Evolutionary conservation across 108 stramenopile genomes (phyloP).

Genomic region (Fragilaria crotonensis): DNA sequence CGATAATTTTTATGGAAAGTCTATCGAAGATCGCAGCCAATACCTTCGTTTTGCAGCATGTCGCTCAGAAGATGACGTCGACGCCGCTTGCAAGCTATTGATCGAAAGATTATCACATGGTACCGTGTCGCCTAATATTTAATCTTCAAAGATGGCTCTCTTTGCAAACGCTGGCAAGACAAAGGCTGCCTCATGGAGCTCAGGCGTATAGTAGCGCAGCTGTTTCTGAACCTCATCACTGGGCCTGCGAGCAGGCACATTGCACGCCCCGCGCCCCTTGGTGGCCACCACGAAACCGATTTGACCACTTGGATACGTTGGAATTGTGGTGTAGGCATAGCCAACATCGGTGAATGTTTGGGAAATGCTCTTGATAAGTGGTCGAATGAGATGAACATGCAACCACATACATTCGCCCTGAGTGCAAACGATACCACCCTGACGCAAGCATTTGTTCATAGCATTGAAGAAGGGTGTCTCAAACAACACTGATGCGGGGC

Average conservation of each 20-base stretch:
- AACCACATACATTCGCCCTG: slow-evolving; percentile 98
- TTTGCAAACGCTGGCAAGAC: slow-evolving; percentile 87
- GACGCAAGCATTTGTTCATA: slow-evolving; percentile 80
- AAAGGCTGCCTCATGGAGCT: slow-evolving; percentile 88
- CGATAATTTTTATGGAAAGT: slow-evolving; percentile 60
- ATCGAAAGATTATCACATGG: not conserved
- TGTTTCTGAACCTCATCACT: slow-evolving; percentile 40
- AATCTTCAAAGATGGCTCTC: slow-evolving; percentile 46
- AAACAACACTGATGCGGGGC: slow-evolving; percentile 93
- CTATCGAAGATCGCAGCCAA: slow-evolving; percentile 14
- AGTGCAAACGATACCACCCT: slow-evolving; percentile 93
- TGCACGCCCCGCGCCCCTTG: slow-evolving; percentile 47
- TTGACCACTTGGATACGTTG: slow-evolving; percentile 97
- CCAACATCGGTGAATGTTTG: slow-evolving; percentile 76
- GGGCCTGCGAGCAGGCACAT: slow-evolving; percentile 45
- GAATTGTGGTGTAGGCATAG: slow-evolving; percentile 97
- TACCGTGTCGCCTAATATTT: not conserved
- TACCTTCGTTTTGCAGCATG: slow-evolving; percentile 67
- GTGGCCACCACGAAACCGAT: slow-evolving; percentile 96
- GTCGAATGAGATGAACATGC: slow-evolving; percentile 85
- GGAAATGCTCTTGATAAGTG: slow-evolving; percentile 65
- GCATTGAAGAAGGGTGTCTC: slow-evolving; percentile 91
- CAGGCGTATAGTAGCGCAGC: slow-evolving; percentile 87
- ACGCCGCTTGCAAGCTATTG: slow-evolving; percentile 29
- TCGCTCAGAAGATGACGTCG: slow-evolving; percentile 43